A percentile compares a stretch with the other conserved stretches of the same genome.
These are phyloP conservation scores for Aspergillus conjunctus DNA, from an alignment of 495 filamentous ascomycete genomes.

Conservation along the genomic window DNA sequence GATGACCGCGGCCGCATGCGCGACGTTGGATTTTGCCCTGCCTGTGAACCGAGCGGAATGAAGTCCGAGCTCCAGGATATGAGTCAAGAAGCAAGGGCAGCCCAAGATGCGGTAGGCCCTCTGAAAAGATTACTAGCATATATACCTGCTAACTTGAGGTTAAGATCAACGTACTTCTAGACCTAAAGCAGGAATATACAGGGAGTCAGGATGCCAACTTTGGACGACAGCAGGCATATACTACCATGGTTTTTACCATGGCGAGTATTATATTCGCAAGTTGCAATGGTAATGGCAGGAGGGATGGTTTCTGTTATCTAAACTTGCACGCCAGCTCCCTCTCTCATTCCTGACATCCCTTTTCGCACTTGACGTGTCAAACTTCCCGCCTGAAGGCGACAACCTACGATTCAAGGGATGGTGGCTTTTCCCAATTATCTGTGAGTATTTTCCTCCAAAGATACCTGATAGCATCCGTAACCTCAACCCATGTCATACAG, in stretches of 20 bases:
- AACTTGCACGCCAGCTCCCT: constrained; percentile 20
- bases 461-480: not conserved
- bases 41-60: not conserved
- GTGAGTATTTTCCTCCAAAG: constrained; percentile 5
- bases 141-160: not conserved
- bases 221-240: constrained; percentile 17
- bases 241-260: constrained; percentile 15
- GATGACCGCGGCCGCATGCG: too few species aligned
- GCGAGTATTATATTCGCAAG: constrained; percentile 6
- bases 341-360: constrained; percentile 28
- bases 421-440: constrained; percentile 28
- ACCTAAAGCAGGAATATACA: constrained; percentile 12
- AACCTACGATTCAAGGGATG: constrained; percentile 19
- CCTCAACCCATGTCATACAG: not conserved
- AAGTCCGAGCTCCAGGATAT: constrained; percentile 1
- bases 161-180: constrained; percentile 13
- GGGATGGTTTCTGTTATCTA: not conserved
- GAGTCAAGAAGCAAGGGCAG: constrained; percentile 1
- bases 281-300: not conserved
- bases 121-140: not conserved
- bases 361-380: constrained; percentile 26
- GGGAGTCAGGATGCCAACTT: constrained; percentile 10
- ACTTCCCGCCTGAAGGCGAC: constrained; percentile 24
- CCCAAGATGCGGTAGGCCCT: constrained; percentile 4
- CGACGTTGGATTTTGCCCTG: too few species aligned